Conservation (phyloP, 345 rosid species). For the Dipteronia sinensis region DNA sequence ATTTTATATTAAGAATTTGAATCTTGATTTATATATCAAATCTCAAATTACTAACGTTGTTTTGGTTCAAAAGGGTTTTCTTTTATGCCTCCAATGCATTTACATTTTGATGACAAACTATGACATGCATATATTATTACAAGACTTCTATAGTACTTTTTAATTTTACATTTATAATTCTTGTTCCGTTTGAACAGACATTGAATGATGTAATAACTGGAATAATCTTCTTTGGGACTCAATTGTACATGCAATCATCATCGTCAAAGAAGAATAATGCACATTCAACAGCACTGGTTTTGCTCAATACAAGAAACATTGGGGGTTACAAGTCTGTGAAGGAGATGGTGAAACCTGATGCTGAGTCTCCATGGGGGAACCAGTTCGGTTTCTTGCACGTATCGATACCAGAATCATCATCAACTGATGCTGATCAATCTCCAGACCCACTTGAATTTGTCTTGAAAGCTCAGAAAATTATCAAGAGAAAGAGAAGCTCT, state of each 20-base stretch:
- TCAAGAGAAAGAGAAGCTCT: slow-evolving; percentile 40
- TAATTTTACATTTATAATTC: background rate
- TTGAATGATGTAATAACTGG: slow-evolving; percentile 58
- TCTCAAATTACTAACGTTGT: slow-evolving; percentile 2
- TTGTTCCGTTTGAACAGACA: slow-evolving; percentile 31
- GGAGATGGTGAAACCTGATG: slow-evolving; percentile 47
- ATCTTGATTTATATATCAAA: background rate
- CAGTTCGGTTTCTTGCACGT: slow-evolving; percentile 48
- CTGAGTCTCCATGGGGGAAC: slow-evolving; percentile 52
- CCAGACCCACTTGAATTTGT: slow-evolving; percentile 39
- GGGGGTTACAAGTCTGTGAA: slow-evolving; percentile 45
- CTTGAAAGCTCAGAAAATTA: slow-evolving; percentile 30
- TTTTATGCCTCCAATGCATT: background rate
- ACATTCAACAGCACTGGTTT: slow-evolving; percentile 46
- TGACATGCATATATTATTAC: background rate
- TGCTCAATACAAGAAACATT: slow-evolving; percentile 49
- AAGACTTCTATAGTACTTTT: background rate
- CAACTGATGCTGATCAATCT: background rate
- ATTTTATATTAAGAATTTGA: too few relatives aligned
- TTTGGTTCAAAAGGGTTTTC: background rate
- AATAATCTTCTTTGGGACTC: slow-evolving; percentile 44
- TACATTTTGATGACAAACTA: background rate
- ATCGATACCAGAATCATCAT: slow-evolving; percentile 26
- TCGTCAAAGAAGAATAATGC: slow-evolving; percentile 13
- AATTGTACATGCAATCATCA: slow-evolving; percentile 46